phyloP scores from a whole-genome alignment of 2,329 filamentous ascomycete species.

The Malbranchea zuffiana region DNA sequence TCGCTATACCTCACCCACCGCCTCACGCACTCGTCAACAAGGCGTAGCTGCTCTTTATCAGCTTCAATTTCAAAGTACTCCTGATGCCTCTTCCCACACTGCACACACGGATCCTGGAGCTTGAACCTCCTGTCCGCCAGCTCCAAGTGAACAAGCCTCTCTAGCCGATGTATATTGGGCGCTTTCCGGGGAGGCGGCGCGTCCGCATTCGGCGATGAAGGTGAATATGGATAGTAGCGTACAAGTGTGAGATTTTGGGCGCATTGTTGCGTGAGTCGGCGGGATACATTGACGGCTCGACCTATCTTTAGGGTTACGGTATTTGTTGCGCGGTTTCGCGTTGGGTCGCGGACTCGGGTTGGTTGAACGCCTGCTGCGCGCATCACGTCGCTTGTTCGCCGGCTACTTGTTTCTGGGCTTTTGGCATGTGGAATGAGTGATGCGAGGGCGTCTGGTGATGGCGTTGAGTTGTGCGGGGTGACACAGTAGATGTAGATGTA shows the following conservation, averaged over 20 bases:
- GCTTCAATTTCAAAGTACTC: slow-evolving; percentile 95
- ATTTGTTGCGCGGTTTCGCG: slow-evolving; percentile 32
- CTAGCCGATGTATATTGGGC: slow-evolving; percentile 75
- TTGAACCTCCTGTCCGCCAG: slow-evolving; percentile 51
- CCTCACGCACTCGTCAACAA: slow-evolving; percentile 61
- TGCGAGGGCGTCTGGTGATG: slow-evolving; percentile 42
- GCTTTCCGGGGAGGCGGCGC: slow-evolving; percentile 35
- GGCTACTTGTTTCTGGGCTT: slow-evolving; percentile 19
- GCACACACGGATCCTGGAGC: slow-evolving; percentile 52
- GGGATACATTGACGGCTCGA: slow-evolving; percentile 69
- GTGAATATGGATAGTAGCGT: slow-evolving; percentile 78
- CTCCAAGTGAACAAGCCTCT: slow-evolving; percentile 83
- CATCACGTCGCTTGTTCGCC: slow-evolving; percentile 29
- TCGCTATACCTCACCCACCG: slow-evolving; percentile 83
- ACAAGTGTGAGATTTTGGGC: slow-evolving; percentile 79
- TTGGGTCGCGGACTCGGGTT: slow-evolving; percentile 14
- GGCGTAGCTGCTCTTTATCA: slow-evolving; percentile 55
- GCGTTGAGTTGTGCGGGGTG: slow-evolving; percentile 52
- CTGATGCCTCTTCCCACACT: slow-evolving; percentile 73
- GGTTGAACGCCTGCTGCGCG: slow-evolving; percentile 26
- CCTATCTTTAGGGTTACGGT: slow-evolving; percentile 59
- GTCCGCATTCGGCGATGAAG: slow-evolving; percentile 27
- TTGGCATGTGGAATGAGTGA: slow-evolving; percentile 50
- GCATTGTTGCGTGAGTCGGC: slow-evolving; percentile 80
- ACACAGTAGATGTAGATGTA: slow-evolving; percentile 99